Evolutionary conservation across 192 early-diverging fungal species (phyloP).

Genomic region (Spinellus fusiger): DNA sequence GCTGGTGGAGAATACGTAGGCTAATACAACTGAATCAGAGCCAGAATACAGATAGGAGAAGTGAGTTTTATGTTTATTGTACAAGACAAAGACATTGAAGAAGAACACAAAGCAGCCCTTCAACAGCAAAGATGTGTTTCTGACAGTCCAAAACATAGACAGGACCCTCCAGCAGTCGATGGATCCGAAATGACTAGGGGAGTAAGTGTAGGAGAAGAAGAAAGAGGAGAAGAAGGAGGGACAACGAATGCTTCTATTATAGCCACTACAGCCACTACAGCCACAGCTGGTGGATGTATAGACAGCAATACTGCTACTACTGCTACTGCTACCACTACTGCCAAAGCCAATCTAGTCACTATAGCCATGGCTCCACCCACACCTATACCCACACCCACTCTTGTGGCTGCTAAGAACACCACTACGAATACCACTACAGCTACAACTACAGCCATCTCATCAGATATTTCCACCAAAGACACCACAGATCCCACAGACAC

Average conservation of each 20-base stretch:
- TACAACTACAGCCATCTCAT: neutral
- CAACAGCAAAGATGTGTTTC: too few species aligned
- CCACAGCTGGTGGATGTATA: too few species aligned
- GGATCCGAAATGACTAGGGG: too few species aligned
- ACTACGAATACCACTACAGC: neutral
- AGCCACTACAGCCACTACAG: too few species aligned
- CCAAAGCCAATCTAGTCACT: neutral
- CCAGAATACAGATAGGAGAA: constrained; percentile 79
- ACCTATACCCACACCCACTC: neutral
- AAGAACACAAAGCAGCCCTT: neutral
- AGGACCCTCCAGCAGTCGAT: too few species aligned
- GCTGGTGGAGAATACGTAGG: neutral
- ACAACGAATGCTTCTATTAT: too few species aligned
- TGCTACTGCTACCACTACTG: neutral
- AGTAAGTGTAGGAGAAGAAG: too few species aligned
- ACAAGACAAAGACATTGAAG: constrained; percentile 17
- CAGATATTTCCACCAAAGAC: neutral
- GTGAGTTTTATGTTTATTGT: constrained; percentile 74
- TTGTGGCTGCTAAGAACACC: constrained; percentile 4
- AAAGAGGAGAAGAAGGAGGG: too few species aligned
- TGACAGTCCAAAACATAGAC: too few species aligned
- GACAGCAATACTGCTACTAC: neutral
- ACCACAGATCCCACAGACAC: neutral
- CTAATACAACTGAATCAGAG: constrained; percentile 28
- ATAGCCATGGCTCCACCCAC: neutral